Percentiles rank a stretch among this genome's conserved stretches.
These are phyloP conservation scores for Cryomyces minteri DNA, from an alignment of 495 filamentous ascomycete genomes.

Conservation along the genomic window DNA sequence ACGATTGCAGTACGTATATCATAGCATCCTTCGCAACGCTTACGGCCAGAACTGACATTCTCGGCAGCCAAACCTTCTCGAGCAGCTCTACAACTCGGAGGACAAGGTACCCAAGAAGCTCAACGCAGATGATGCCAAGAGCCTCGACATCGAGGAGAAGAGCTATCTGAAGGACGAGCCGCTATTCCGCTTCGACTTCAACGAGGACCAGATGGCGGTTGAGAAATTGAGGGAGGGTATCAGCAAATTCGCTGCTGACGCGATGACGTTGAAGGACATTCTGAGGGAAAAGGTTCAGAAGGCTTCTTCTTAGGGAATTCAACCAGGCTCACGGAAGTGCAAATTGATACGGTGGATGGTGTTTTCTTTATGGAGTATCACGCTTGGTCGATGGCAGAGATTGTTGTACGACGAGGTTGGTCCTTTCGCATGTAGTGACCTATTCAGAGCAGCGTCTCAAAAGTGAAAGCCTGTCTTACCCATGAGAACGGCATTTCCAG, in stretches of 20 bases:
- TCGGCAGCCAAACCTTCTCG: slow-evolving; percentile 68
- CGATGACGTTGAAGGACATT: slow-evolving; percentile 80
- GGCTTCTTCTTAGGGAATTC: neutral
- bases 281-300: slow-evolving; percentile 65
- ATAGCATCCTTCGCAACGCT: neutral
- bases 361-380: too few species aligned
- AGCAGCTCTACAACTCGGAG: slow-evolving; percentile 73
- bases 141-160: slow-evolving; percentile 69
- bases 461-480: too few species aligned
- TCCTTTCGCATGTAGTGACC: too few species aligned
- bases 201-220: slow-evolving; percentile 96
- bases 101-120: slow-evolving; percentile 85
- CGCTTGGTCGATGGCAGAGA: too few species aligned
- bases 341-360: too few species aligned
- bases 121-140: slow-evolving; percentile 40
- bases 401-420: too few species aligned
- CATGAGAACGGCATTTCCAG: too few species aligned
- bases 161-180: slow-evolving; percentile 80
- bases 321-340: neutral
- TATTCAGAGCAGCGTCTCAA: too few species aligned
- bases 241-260: slow-evolving; percentile 95
- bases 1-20: slow-evolving; percentile 68
- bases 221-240: slow-evolving; percentile 99
- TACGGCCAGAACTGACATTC: neutral
- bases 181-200: slow-evolving; percentile 95